phyloP scores from a whole-genome alignment of 495 filamentous ascomycete genomes.

The Neurospora africana region DNA sequence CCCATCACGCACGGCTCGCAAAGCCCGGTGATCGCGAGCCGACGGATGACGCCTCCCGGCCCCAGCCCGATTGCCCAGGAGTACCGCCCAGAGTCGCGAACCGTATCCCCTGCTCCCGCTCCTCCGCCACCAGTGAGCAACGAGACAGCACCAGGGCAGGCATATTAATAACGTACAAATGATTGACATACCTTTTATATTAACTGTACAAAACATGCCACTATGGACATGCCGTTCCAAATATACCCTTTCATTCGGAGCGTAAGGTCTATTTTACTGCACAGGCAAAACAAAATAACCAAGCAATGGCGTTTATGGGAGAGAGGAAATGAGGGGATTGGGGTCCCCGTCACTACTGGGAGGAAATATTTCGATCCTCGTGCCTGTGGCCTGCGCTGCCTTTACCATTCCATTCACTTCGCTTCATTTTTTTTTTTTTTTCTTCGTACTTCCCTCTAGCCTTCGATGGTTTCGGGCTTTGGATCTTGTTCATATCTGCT shows the following conservation, averaged over 20 bases:
- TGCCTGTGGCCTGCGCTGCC: constrained; percentile 7
- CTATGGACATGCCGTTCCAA: background rate
- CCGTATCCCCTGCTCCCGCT: background rate
- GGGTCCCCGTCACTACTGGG: background rate
- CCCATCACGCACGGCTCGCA: constrained; percentile 17
- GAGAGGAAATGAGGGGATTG: background rate
- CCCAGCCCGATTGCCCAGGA: constrained; percentile 52
- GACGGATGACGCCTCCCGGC: constrained; percentile 43
- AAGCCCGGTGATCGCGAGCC: constrained; percentile 23
- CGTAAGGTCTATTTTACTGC: background rate
- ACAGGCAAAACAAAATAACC: background rate
- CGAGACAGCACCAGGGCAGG: constrained; percentile 41
- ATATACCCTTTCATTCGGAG: background rate
- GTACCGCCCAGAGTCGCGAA: constrained; percentile 15
- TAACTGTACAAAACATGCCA: background rate
- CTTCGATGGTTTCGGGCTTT: constrained; percentile 17
- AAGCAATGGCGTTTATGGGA: constrained; percentile 5
- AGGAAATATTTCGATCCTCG: background rate
- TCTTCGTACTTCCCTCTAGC: constrained; percentile 17
- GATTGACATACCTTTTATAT: background rate
- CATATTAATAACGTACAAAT: constrained; percentile 23
- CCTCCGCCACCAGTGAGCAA: constrained; percentile 28
- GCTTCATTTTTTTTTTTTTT: background rate
- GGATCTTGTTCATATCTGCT: constrained; percentile 8
- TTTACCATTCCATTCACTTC: background rate